Evolutionary conservation across 805 yeast genomes (phyloP), one percentile per base, ranked within the genome.

Genomic region (Candida khao-thaluensis): DNA sequence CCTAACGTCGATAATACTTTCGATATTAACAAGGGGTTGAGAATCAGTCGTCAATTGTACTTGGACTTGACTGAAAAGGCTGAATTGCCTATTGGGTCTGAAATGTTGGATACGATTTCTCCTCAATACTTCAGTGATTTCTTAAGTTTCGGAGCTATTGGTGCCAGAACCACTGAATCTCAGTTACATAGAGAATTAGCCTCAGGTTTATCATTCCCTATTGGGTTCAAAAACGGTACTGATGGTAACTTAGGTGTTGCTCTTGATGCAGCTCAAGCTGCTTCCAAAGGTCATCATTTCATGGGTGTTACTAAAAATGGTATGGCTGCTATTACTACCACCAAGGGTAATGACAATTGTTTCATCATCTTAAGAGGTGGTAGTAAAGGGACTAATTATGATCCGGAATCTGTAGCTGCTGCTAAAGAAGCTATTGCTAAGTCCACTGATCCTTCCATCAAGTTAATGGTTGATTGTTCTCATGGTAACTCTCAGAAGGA

Each of bases 141-240:
- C 51, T 84, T 91, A 76, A 85, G 96, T 17, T 79, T 93, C 38
- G 99, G 99, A 56, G 99, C 99, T 35, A 90, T 91, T 62, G 99
- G 99, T 56, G 99, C 99, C 27, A 84, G 99, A 74, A 91, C 99
- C 32, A 91, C 99, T 27, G 99, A 91, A 71, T 89, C 96, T 27
- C 99, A 91, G 71, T 78, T 91, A 39, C 99, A 91, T 66, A 82
- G 99, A 64, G 99, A 91, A 66, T 77, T 91, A 51, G 96, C 98
- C 3, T 89, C 97, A 1, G 99, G 98, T 22, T 72, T 93, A 33
- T 86, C 96, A 3, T 91, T 93, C 88, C 99, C 99, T 30, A 88
- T 91, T 43, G 99, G 99, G 38, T 91, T 91, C 82, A 91, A 91
- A 63, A 91, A 91, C 59, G 98, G 98, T 58, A 91, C 99, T 28